Evolutionary conservation across 352 stramenopile species (phyloP), one percentile per base, ranked within the genome.

Genomic region (Globisporangium sylvaticum): DNA sequence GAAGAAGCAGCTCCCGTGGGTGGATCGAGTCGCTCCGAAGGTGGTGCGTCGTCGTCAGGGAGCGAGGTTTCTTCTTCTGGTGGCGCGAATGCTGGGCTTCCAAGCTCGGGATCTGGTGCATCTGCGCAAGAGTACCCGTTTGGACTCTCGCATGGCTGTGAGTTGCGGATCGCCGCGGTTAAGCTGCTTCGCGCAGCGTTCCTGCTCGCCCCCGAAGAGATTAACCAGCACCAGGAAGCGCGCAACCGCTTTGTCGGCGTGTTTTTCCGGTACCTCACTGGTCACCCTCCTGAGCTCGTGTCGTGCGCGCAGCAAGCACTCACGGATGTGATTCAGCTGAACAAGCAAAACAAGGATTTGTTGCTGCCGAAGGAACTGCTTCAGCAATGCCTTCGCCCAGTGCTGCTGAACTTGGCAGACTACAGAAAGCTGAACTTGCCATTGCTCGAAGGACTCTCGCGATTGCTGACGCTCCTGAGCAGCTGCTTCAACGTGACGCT

Each of bases 401-500:
- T 99, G 57, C 77, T 99, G 62, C 75, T 98, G 14, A 98, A 99
- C 75, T 67, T 99, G 29, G 85, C 95, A 48, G 96, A 99, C 68
- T 97, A 98, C 67, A 91, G 94, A 24, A 98, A 98, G 65, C 84
- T 99, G n/a, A 98, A 97, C 46, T 70, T 98, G 22, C 90, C 91
- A n/a, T 70, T 99, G 9, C 74, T 99, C 5, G 88, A 98, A 73
- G 97, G 95, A 2, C 78, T 99, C 7, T 92, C 90, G 18, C 83
- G 94, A 31, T 76, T 99, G 37, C 74, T 99, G 6, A 95, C 88
- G 4, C 77, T 99, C 0, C 77, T 99, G 1, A 98, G 92, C 64
- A 98, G 88, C 50, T 99, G 96, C 81, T 99, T 99, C 68, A 99
- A 99, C 62, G 96, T 98, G 39, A 98, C 95, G 14, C 78, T 99